These are phyloP conservation scores for Artemisia annua DNA, from an alignment of 129 eudicot species.

Conservation along the genomic window DNA sequence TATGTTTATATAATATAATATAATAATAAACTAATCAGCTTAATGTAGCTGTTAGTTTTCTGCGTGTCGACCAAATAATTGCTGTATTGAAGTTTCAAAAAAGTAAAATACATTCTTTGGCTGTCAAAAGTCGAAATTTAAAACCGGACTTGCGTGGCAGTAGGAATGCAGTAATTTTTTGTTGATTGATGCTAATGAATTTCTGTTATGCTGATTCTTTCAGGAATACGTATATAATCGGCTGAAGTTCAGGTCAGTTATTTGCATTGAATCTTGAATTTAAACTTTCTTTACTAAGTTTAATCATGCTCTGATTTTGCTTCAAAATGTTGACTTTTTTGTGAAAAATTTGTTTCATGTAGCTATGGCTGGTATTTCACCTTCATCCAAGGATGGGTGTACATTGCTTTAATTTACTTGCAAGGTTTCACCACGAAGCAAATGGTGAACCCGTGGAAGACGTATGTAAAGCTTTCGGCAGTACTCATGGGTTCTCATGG, in stretches of 20 bases:
- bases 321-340: constrained; percentile 12
- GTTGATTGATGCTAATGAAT: constrained; percentile 10
- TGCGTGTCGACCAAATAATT: neutral
- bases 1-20: neutral
- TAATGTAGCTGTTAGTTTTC: neutral
- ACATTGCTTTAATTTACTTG: constrained; percentile 59
- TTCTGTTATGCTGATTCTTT: constrained; percentile 3
- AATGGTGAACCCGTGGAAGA: constrained; percentile 98
- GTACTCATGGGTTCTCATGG: constrained; percentile 98
- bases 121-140: neutral
- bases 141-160: neutral
- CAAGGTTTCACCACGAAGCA: constrained; percentile 89
- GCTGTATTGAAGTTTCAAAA: neutral
- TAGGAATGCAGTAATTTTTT: neutral
- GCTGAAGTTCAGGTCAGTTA: constrained; percentile 72
- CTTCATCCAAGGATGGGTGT: constrained; percentile 88
- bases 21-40: neutral
- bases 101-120: neutral
- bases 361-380: constrained; percentile 95
- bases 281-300: neutral
- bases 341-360: constrained; percentile 17
- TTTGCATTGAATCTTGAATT: constrained; percentile 3
- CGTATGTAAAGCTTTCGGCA: constrained; percentile 80
- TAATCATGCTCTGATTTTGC: neutral
- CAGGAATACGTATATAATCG: constrained; percentile 90